Conservation (phyloP, 2,329 filamentous ascomycete genomes). For the Hirsutella thompsonii region DNA sequence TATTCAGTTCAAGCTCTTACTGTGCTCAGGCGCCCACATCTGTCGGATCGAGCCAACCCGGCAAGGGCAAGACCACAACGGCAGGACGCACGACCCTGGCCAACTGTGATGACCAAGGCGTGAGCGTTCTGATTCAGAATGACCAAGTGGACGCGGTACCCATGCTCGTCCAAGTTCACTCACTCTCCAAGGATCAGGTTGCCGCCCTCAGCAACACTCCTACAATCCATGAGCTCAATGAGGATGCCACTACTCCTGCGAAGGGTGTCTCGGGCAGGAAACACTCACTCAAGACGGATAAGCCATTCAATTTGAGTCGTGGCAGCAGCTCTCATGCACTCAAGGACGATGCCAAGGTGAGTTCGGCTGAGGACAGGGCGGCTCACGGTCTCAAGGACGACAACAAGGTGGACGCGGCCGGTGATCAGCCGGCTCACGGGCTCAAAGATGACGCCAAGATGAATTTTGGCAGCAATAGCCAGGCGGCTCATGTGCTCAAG, state of each 20-base stretch:
- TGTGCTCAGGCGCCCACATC: too few species aligned
- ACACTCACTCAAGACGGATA: conserved; percentile 3
- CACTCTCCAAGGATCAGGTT: conserved; percentile 5
- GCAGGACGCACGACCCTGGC: too few species aligned
- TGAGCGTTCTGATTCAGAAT: too few species aligned
- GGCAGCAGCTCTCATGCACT: conserved; percentile 2
- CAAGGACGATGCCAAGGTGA: conserved; percentile 2
- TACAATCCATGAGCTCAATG: conserved; percentile 4
- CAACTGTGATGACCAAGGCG: too few species aligned
- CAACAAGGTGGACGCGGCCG: neutral
- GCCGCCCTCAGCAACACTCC: neutral
- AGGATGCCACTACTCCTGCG: conserved; percentile 2
- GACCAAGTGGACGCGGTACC: too few species aligned
- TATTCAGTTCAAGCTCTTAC: too few species aligned
- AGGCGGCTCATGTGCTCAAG: conserved; percentile 1
- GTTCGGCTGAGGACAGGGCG: neutral
- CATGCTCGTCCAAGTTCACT: conserved; percentile 2
- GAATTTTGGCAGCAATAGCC: too few species aligned
- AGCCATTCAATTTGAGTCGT: neutral
- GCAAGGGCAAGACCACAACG: neutral
- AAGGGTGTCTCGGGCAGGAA: neutral
- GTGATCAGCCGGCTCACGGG: too few species aligned
- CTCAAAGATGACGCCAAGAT: too few species aligned
- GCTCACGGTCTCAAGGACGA: conserved; percentile 4
- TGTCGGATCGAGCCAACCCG: too few species aligned